Evolutionary conservation across 306 rosid species (phyloP).

Genomic region (Vigna hirtella): DNA sequence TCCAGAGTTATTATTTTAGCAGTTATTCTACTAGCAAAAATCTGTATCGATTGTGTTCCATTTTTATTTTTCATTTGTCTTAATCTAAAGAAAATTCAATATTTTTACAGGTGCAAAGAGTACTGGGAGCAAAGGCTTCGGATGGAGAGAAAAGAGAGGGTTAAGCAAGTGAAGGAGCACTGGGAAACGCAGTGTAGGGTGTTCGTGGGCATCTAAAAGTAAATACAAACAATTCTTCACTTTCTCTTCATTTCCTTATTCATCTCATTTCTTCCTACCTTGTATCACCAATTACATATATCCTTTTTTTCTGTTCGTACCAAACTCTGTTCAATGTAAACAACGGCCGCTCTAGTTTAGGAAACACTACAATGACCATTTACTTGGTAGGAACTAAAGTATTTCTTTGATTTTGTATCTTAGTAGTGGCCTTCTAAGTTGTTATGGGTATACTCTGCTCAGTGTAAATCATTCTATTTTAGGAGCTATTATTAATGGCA

Average conservation of each 20-base stretch:
- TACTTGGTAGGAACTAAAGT: not conserved
- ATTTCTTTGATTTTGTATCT: not conserved
- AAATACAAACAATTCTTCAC: not conserved
- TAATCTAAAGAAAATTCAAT: not conserved
- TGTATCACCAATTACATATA: not conserved
- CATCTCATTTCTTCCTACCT: not conserved
- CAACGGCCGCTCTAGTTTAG: not conserved
- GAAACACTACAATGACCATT: not conserved
- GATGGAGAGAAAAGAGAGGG: constrained; percentile 74
- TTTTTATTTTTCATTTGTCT: not conserved
- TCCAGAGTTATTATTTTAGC: too few species aligned
- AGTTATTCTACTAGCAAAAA: too few species aligned
- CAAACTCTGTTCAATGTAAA: not conserved
- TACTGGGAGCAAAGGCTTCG: constrained; percentile 81
- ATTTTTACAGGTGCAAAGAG: constrained; percentile 61
- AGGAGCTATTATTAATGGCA: not conserved
- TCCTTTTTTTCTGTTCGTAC: not conserved
- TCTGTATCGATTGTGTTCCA: too few species aligned
- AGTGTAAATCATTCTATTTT: not conserved
- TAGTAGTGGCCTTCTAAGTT: not conserved
- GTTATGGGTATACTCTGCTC: not conserved
- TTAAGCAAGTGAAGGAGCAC: constrained; percentile 79
- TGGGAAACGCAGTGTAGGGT: constrained; percentile 77
- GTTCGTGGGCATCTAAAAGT: constrained; percentile 57
- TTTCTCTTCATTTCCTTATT: not conserved